Percentiles rank a stretch among this genome's conserved stretches.
Conservation (phyloP, 805 yeast genomes). For the Yamadazyma insecticola region DNA sequence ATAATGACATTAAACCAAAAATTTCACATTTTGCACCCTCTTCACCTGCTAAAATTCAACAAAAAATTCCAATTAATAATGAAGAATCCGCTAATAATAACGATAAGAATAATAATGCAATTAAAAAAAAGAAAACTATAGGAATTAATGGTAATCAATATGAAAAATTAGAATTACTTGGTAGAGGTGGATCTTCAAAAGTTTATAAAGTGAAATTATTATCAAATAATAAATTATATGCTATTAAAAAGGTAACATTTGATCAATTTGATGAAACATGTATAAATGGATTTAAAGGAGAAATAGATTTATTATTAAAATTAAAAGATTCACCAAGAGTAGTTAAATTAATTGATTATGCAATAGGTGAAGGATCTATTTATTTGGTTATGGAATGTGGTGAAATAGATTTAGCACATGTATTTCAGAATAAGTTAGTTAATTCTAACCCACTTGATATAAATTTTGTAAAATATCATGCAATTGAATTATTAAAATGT, state of each 20-base stretch:
- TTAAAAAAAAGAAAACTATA: slow-evolving; percentile 22
- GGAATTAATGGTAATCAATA: slow-evolving; percentile 56
- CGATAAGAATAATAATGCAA: slow-evolving; percentile 10
- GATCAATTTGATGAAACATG: slow-evolving; percentile 78
- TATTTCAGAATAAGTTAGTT: slow-evolving; percentile 53
- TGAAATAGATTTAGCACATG: slow-evolving; percentile 82
- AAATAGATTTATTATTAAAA: slow-evolving; percentile 67
- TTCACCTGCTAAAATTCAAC: slow-evolving; percentile 2
- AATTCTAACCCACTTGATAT: slow-evolving; percentile 45
- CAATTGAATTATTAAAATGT: slow-evolving; percentile 75
- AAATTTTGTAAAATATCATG: slow-evolving; percentile 74
- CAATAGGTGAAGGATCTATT: slow-evolving; percentile 59
- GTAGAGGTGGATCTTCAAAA: slow-evolving; percentile 90
- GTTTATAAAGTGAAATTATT: slow-evolving; percentile 71
- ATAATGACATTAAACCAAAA: not conserved
- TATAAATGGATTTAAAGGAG: slow-evolving; percentile 80
- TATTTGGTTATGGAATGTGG: slow-evolving; percentile 92
- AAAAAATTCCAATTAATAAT: not conserved
- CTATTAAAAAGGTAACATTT: slow-evolving; percentile 75
- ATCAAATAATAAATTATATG: slow-evolving; percentile 56
- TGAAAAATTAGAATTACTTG: slow-evolving; percentile 72
- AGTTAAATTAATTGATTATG: slow-evolving; percentile 70
- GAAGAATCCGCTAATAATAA: slow-evolving; percentile 1
- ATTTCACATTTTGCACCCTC: not conserved
- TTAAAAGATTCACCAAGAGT: slow-evolving; percentile 63